A percentile compares a stretch with the other conserved stretches of the same genome.
Evolutionary conservation across 305 asterid species (phyloP).

Genomic region (Rubia balearica): DNA sequence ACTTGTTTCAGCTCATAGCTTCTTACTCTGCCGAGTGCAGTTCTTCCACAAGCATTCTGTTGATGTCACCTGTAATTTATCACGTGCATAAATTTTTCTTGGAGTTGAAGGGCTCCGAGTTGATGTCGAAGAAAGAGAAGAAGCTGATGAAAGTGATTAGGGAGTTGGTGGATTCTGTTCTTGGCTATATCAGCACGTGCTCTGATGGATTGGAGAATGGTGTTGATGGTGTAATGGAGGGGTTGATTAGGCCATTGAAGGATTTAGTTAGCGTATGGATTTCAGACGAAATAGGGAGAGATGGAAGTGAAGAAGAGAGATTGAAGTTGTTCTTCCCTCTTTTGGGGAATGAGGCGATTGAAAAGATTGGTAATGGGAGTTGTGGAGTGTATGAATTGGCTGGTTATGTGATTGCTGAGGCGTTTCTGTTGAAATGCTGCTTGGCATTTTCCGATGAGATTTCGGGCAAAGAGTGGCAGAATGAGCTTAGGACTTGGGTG

Average conservation of each 20-base stretch:
- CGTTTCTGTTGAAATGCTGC: conserved; percentile 49
- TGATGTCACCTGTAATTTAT: conserved; percentile 50
- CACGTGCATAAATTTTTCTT: conserved; percentile 27
- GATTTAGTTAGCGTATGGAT: conserved; percentile 51
- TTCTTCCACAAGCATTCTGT: conserved; percentile 36
- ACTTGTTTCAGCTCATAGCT: conserved; percentile 42
- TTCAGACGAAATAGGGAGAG: conserved; percentile 24
- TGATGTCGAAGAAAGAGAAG: conserved; percentile 42
- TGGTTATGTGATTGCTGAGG: conserved; percentile 53
- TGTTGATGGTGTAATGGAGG: conserved; percentile 24
- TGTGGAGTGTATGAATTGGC: conserved; percentile 41
- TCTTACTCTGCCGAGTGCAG: conserved; percentile 46
- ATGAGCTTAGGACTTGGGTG: conserved; percentile 48
- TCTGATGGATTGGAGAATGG: conserved; percentile 32
- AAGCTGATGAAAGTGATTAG: conserved; percentile 38
- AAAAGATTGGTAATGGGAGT: conserved; percentile 28
- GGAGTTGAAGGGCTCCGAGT: conserved; percentile 31
- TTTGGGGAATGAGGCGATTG: conserved; percentile 30
- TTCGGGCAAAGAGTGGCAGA: conserved; percentile 32
- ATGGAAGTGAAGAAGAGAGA: conserved; percentile 21
- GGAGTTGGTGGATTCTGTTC: conserved; percentile 41
- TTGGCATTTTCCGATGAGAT: conserved; percentile 38
- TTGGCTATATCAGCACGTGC: conserved; percentile 43
- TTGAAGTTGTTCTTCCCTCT: conserved; percentile 47
- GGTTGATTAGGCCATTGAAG: conserved; percentile 30